Evolutionary conservation across 1,284 basidiomycete genomes (phyloP).

Genomic region (Boletellus deceptivus): DNA sequence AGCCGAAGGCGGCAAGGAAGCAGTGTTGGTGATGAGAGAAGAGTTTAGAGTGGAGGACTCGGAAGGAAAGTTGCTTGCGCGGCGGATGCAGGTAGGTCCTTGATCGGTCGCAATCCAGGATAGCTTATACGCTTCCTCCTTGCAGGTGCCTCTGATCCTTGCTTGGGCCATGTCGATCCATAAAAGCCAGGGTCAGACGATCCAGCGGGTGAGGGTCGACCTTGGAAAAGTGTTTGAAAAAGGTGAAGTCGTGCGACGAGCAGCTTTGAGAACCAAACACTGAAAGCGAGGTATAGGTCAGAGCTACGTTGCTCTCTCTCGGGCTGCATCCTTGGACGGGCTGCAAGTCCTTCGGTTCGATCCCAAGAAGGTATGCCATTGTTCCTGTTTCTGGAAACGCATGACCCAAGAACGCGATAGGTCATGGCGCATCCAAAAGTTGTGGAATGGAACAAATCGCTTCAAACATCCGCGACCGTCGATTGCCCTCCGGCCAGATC

Average conservation of each 20-base stretch:
- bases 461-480: conserved; percentile 7
- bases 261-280: not conserved
- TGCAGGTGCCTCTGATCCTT: conserved; percentile 59
- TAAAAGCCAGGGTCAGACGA: conserved; percentile 76
- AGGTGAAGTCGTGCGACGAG: conserved; percentile 37
- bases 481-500: not conserved
- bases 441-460: conserved; percentile 43
- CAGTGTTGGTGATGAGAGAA: conserved; percentile 58
- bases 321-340: conserved; percentile 77
- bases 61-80: conserved; percentile 59
- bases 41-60: conserved; percentile 65
- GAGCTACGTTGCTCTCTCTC: conserved; percentile 83
- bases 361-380: conserved; percentile 53
- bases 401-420: conserved; percentile 17
- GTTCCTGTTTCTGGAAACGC: not conserved
- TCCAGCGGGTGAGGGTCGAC: conserved; percentile 67
- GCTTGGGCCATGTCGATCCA: conserved; percentile 82
- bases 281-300: conserved; percentile 44
- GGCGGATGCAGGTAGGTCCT: conserved; percentile 42
- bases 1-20: conserved; percentile 43
- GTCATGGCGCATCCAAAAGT: conserved; percentile 55
- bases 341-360: conserved; percentile 79
- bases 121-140: not conserved
- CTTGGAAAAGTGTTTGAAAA: conserved; percentile 70
- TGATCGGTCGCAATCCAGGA: not conserved